These are phyloP conservation scores for Phytophthora pseudosyringae DNA, from an alignment of 352 stramenopile species.

Conservation along the genomic window DNA sequence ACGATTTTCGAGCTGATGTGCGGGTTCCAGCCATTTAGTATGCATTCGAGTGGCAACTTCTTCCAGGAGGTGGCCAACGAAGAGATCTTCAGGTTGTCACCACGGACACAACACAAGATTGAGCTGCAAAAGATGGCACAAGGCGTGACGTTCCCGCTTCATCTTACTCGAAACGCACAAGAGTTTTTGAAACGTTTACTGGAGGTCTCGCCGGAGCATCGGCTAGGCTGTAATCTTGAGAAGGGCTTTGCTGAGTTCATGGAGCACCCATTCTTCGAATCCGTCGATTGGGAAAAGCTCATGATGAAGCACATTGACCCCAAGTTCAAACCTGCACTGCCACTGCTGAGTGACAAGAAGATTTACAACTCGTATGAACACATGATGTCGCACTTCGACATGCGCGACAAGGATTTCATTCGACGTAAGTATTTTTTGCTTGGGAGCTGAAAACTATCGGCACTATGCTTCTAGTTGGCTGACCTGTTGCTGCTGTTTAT, in stretches of 20 bases:
- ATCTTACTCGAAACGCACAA: slow-evolving; percentile 66
- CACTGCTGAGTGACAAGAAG: slow-evolving; percentile 76
- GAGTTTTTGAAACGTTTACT: slow-evolving; percentile 86
- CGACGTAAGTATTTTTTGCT: slow-evolving; percentile 63
- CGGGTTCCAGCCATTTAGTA: slow-evolving; percentile 85
- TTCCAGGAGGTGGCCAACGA: slow-evolving; percentile 84
- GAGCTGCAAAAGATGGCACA: slow-evolving; percentile 85
- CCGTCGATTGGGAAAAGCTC: slow-evolving; percentile 85
- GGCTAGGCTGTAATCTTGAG: slow-evolving; percentile 73
- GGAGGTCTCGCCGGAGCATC: slow-evolving; percentile 74
- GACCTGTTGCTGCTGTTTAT: neutral
- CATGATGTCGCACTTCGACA: slow-evolving; percentile 91
- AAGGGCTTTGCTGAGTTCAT: slow-evolving; percentile 90
- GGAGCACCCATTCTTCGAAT: slow-evolving; percentile 89
- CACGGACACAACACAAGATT: slow-evolving; percentile 78
- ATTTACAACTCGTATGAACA: slow-evolving; percentile 88
- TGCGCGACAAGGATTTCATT: slow-evolving; percentile 85
- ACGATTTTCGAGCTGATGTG: slow-evolving; percentile 91
- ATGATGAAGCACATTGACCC: slow-evolving; percentile 91
- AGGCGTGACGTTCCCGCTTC: slow-evolving; percentile 63
- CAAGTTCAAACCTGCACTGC: slow-evolving; percentile 75
- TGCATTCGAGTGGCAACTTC: slow-evolving; percentile 73
- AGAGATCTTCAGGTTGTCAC: slow-evolving; percentile 75
- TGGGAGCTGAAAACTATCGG: neutral
- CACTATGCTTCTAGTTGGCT: neutral